Evolutionary conservation across 1,284 basidiomycete species (phyloP).

Genomic region (Paramarasmius palmivorus): DNA sequence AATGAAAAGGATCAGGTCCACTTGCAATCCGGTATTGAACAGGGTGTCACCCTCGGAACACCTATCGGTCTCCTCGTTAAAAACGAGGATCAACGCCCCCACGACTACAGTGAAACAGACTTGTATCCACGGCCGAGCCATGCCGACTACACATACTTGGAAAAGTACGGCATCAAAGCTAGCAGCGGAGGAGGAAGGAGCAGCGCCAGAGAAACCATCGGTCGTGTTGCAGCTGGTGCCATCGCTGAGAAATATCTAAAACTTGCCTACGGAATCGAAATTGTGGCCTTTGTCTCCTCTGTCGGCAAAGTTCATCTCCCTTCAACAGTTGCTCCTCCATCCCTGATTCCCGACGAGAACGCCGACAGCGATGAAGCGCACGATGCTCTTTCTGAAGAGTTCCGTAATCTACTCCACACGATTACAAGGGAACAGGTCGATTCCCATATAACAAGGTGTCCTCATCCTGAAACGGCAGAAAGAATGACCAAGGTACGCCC

Average conservation of each 20-base stretch:
- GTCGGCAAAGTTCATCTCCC: slow-evolving; percentile 93
- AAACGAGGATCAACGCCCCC: slow-evolving; percentile 98
- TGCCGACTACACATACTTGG: slow-evolving; percentile 97
- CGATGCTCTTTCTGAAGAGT: slow-evolving; percentile 85
- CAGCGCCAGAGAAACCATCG: slow-evolving; percentile 96
- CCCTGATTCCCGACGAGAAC: slow-evolving; percentile 37
- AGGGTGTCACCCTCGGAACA: slow-evolving; percentile 94
- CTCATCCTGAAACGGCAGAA: slow-evolving; percentile 84
- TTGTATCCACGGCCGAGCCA: slow-evolving; percentile 96
- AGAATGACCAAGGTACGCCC: slow-evolving; percentile 81
- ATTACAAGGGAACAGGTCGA: slow-evolving; percentile 91
- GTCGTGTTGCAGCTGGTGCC: slow-evolving; percentile 58
- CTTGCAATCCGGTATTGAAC: slow-evolving; percentile 93
- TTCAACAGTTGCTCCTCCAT: slow-evolving; percentile 42
- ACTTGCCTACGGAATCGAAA: slow-evolving; percentile 87
- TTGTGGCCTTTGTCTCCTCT: slow-evolving; percentile 95
- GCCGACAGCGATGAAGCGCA: slow-evolving; percentile 72
- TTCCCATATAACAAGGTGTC: slow-evolving; percentile 87
- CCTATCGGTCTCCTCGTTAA: slow-evolving; percentile 95
- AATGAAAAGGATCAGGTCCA: slow-evolving; percentile 97
- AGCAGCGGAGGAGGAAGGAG: slow-evolving; percentile 95
- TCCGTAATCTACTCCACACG: slow-evolving; percentile 76
- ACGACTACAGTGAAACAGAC: slow-evolving; percentile 99
- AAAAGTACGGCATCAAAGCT: slow-evolving; percentile 98
- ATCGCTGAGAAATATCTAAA: slow-evolving; percentile 97